Conservation (phyloP, 352 stramenopile species). For the Elongisporangium anandrum region DNA sequence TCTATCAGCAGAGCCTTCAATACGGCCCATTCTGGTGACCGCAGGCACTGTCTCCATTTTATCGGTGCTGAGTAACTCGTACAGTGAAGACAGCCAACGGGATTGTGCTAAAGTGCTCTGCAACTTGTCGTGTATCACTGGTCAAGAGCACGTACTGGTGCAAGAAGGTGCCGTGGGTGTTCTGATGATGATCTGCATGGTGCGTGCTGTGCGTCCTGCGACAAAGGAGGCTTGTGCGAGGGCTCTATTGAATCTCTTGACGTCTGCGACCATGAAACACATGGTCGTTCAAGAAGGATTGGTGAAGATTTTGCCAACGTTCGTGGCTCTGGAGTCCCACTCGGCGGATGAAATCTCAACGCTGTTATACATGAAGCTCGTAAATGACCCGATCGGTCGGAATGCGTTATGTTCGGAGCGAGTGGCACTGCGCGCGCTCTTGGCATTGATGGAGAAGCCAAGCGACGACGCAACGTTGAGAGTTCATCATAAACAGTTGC, state of each 20-base stretch:
- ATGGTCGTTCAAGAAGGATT: conserved; percentile 62
- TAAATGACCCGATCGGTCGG: conserved; percentile 36
- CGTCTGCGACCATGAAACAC: conserved; percentile 43
- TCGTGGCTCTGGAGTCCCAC: conserved; percentile 23
- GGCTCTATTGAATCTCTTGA: conserved; percentile 65
- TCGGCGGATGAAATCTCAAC: conserved; percentile 33
- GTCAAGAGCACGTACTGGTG: conserved; percentile 44
- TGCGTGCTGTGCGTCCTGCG: conserved; percentile 45
- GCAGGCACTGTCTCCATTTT: conserved; percentile 50
- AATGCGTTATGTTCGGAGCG: conserved; percentile 40
- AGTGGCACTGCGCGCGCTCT: conserved; percentile 42
- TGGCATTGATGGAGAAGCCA: conserved; percentile 33
- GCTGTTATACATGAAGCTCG: conserved; percentile 54
- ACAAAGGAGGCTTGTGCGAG: conserved; percentile 73
- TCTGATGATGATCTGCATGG: conserved; percentile 81
- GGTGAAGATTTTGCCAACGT: conserved; percentile 54
- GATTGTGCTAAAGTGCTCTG: conserved; percentile 72
- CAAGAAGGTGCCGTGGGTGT: conserved; percentile 52
- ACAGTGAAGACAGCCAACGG: conserved; percentile 77
- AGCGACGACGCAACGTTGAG: conserved; percentile 6
- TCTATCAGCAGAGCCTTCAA: conserved; percentile 43
- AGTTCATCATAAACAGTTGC: conserved; percentile 34
- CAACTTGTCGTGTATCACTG: conserved; percentile 59
- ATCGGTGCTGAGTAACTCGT: conserved; percentile 65
- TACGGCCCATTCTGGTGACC: conserved; percentile 41